These are phyloP conservation scores for Daldinia vernicosa DNA, from an alignment of 495 filamentous ascomycete genomes.

Conservation along the genomic window DNA sequence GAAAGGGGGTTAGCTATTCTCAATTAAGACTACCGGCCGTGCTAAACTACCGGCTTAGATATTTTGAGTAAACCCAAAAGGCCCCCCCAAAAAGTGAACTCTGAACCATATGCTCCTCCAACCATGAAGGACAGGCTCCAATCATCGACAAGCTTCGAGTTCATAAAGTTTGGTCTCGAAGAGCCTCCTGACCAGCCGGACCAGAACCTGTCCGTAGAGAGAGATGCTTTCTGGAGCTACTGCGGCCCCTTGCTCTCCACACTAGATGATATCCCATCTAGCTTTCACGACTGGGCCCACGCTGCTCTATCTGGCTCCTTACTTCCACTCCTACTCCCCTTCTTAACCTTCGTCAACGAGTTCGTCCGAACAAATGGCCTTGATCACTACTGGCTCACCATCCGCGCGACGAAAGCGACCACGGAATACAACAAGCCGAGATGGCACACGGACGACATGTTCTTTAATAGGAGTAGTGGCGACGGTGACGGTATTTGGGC, in stretches of 20 bases:
- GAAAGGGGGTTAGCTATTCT: slow-evolving; percentile 8
- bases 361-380: slow-evolving; percentile 36
- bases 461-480: slow-evolving; percentile 37
- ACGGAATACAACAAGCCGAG: slow-evolving; percentile 45
- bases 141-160: slow-evolving; percentile 35
- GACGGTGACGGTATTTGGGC: slow-evolving; percentile 8
- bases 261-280: slow-evolving; percentile 32
- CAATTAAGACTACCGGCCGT: neutral
- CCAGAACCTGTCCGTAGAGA: slow-evolving; percentile 28
- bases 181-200: slow-evolving; percentile 1
- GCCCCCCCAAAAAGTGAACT: neutral
- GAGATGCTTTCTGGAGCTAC: slow-evolving; percentile 46
- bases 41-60: slow-evolving; percentile 2
- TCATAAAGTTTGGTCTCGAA: slow-evolving; percentile 28
- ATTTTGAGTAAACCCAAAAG: neutral
- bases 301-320: slow-evolving; percentile 32
- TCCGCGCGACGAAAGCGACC: slow-evolving; percentile 48
- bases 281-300: slow-evolving; percentile 41
- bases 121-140: slow-evolving; percentile 28
- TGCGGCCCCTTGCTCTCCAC: slow-evolving; percentile 39
- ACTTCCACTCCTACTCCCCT: slow-evolving; percentile 38
- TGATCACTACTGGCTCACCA: slow-evolving; percentile 48
- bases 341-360: slow-evolving; percentile 41
- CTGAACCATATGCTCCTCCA: neutral
- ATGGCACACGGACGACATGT: slow-evolving; percentile 51